phyloP scores from a whole-genome alignment of 257 asterid species.

The Ocimum tenuiflorum region DNA sequence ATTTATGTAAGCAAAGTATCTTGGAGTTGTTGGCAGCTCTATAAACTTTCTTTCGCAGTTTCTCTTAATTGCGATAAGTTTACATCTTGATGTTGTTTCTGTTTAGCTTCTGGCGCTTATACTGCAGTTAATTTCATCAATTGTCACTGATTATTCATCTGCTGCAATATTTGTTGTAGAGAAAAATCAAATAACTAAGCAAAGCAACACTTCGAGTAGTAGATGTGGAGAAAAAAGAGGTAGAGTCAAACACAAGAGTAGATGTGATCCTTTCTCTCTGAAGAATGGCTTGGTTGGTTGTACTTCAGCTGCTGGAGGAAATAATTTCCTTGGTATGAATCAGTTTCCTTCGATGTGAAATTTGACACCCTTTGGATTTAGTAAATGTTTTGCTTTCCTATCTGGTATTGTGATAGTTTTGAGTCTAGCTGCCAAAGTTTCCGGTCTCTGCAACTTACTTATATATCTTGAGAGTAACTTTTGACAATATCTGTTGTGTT shows the following conservation, averaged over 20 bases:
- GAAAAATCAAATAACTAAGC: conserved; percentile 52
- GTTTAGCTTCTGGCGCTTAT: conserved; percentile 11
- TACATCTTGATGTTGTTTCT: background rate
- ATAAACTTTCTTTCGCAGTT: background rate
- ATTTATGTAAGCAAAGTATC: too few species aligned
- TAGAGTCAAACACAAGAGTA: conserved; percentile 49
- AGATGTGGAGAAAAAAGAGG: conserved; percentile 81
- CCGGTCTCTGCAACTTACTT: background rate
- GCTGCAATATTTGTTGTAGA: conserved; percentile 35
- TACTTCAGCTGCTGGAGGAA: conserved; percentile 65
- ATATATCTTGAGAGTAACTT: background rate
- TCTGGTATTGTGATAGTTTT: background rate
- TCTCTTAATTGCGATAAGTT: background rate
- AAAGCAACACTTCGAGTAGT: conserved; percentile 46
- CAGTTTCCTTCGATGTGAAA: background rate
- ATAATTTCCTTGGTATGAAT: conserved; percentile 63
- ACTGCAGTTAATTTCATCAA: background rate
- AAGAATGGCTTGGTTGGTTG: conserved; percentile 79
- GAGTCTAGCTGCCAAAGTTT: background rate
- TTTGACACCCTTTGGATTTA: background rate
- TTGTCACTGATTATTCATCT: conserved; percentile 7
- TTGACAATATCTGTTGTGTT: background rate
- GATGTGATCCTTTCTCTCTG: conserved; percentile 56
- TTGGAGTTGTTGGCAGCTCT: background rate
- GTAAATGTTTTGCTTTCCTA: background rate